Evolutionary conservation across 208 protist species (phyloP).

Genomic region (Strigomonas culicis): DNA sequence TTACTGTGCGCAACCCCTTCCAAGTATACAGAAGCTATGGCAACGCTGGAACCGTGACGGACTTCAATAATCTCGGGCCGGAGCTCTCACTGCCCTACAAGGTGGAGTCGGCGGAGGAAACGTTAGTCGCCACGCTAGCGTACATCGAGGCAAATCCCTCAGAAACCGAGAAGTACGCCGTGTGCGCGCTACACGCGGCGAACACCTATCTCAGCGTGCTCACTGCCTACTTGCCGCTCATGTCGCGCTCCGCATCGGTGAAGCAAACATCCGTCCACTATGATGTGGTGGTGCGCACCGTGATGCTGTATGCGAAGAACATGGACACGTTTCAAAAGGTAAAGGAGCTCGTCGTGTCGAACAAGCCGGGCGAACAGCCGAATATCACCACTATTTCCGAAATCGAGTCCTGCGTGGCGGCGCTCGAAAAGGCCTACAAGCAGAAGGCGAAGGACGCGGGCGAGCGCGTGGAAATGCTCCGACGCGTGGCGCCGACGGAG

Average conservation of each 20-base stretch:
- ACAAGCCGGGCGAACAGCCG: slow-evolving; percentile 18
- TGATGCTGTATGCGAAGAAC: slow-evolving; percentile 32
- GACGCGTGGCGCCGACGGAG: slow-evolving; percentile 26
- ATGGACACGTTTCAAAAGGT: slow-evolving; percentile 19
- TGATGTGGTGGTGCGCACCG: slow-evolving; percentile 36
- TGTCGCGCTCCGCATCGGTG: slow-evolving; percentile 33
- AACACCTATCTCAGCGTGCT: slow-evolving; percentile 52
- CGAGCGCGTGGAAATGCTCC: slow-evolving; percentile 48
- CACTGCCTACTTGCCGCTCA: slow-evolving; percentile 53
- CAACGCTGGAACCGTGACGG: slow-evolving; percentile 23
- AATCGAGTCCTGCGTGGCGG: slow-evolving; percentile 32
- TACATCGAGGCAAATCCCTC: slow-evolving; percentile 35
- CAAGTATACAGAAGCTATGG: slow-evolving; percentile 63
- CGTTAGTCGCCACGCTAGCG: slow-evolving; percentile 45
- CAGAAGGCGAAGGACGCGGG: slow-evolving; percentile 45
- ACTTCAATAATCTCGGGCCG: slow-evolving; percentile 56
- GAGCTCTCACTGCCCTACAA: slow-evolving; percentile 73
- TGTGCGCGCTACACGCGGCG: slow-evolving; percentile 46
- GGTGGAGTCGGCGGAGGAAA: slow-evolving; percentile 55
- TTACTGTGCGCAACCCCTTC: slow-evolving; percentile 68
- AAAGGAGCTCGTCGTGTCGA: slow-evolving; percentile 24
- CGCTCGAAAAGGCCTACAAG: slow-evolving; percentile 42
- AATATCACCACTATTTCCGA: slow-evolving; percentile 19
- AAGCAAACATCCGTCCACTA: slow-evolving; percentile 41
- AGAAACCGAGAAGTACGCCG: slow-evolving; percentile 36